phyloP scores from a whole-genome alignment of 2,329 filamentous ascomycete species.

The Amesomyces nigricolor region DNA sequence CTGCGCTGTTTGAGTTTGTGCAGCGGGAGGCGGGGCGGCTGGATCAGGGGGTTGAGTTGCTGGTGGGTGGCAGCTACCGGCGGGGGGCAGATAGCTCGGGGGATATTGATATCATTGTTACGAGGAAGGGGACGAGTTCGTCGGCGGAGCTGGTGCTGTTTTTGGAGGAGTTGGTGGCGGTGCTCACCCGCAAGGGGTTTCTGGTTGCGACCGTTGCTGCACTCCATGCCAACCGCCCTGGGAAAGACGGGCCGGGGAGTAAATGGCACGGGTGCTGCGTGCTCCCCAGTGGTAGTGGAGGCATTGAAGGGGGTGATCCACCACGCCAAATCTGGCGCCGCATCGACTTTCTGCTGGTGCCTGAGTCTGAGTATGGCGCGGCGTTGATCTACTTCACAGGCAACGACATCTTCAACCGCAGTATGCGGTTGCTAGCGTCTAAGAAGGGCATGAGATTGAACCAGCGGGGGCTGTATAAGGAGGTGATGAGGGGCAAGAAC shows the following conservation, averaged over 20 bases:
- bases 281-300: slow-evolving; percentile 44
- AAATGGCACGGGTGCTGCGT: slow-evolving; percentile 88
- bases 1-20: slow-evolving; percentile 61
- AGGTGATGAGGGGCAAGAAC: slow-evolving; percentile 56
- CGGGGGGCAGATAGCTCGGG: slow-evolving; percentile 68
- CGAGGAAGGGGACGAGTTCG: slow-evolving; percentile 52
- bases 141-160: slow-evolving; percentile 55
- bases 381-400: slow-evolving; percentile 94
- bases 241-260: slow-evolving; percentile 49
- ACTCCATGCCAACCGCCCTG: slow-evolving; percentile 31
- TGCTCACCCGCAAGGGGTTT: slow-evolving; percentile 57
- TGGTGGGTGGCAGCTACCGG: slow-evolving; percentile 79
- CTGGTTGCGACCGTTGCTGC: slow-evolving; percentile 65
- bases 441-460: slow-evolving; percentile 82
- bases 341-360: slow-evolving; percentile 80
- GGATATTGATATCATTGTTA: slow-evolving; percentile 83
- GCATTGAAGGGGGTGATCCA: slow-evolving; percentile 24
- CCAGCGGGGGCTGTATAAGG: slow-evolving; percentile 70
- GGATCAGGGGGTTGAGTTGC: slow-evolving; percentile 61
- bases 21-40: slow-evolving; percentile 50
- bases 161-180: slow-evolving; percentile 56
- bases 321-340: slow-evolving; percentile 59
- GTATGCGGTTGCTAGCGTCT: slow-evolving; percentile 66
- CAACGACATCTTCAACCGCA: slow-evolving; percentile 90
- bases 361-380: slow-evolving; percentile 71